Percentiles rank a stretch among this genome's conserved stretches.
Conservation (phyloP, 495 filamentous ascomycete species). For the Arthonia radiata region DNA sequence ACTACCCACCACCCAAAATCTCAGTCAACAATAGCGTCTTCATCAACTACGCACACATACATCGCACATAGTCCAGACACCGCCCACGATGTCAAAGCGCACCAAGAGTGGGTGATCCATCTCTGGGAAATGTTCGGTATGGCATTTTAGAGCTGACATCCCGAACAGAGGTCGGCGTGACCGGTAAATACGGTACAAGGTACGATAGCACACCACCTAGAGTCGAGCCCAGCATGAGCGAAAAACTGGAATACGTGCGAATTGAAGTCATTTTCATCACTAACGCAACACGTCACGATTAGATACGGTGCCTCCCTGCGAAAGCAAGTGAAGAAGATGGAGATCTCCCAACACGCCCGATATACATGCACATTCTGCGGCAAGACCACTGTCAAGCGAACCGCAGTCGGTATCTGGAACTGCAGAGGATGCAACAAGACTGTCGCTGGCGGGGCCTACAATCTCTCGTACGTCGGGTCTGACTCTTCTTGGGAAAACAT, state of each 20-base stretch:
- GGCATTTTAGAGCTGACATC: slow-evolving; percentile 10
- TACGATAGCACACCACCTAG: slow-evolving; percentile 21
- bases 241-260: too few relatives aligned
- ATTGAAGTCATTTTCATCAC: too few relatives aligned
- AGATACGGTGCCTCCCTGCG: slow-evolving; percentile 98
- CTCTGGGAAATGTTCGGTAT: slow-evolving; percentile 3
- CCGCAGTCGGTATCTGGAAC: slow-evolving; percentile 87
- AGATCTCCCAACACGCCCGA: slow-evolving; percentile 84
- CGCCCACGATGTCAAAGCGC: slow-evolving; percentile 72
- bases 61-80: slow-evolving; percentile 7
- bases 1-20: too few relatives aligned
- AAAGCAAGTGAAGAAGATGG: slow-evolving; percentile 99
- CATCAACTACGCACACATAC: slow-evolving; percentile 12
- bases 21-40: too few relatives aligned
- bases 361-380: slow-evolving; percentile 93
- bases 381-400: slow-evolving; percentile 86
- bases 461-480: slow-evolving; percentile 56
- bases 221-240: too few relatives aligned
- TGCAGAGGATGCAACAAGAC: slow-evolving; percentile 86
- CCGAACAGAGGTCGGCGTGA: slow-evolving; percentile 53
- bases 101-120: slow-evolving; percentile 45
- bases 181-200: slow-evolving; percentile 41
- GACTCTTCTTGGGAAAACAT: slow-evolving; percentile 1
- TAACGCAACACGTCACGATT: too few relatives aligned
- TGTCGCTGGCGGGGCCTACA: slow-evolving; percentile 89